Percentiles rank a stretch among this genome's conserved stretches.
Evolutionary conservation across 208 protist species (phyloP).

Genomic region (Trypanosoma avium): DNA sequence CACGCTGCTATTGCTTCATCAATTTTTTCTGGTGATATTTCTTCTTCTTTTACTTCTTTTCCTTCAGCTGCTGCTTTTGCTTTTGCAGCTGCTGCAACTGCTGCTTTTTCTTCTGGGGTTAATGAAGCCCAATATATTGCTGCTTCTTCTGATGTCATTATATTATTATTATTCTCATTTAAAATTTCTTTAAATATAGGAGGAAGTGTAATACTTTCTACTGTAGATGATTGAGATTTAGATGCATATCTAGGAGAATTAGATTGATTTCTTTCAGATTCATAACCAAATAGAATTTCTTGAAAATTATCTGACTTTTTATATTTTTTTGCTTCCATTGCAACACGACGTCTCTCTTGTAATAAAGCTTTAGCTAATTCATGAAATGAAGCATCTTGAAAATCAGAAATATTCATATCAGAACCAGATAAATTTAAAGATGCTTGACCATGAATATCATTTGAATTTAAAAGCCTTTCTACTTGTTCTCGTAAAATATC

Average conservation of each 20-base stretch:
- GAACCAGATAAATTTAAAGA: neutral
- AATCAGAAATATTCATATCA: neutral
- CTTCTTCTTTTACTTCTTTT: too few species aligned
- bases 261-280: too few species aligned
- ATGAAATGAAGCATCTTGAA: neutral
- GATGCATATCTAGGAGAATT: too few species aligned
- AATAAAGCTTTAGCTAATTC: conserved; percentile 7
- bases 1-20: too few species aligned
- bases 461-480: neutral
- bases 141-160: neutral
- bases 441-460: neutral
- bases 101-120: neutral
- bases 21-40: too few species aligned
- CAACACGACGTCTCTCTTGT: neutral
- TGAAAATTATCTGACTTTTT: too few species aligned
- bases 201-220: too few species aligned
- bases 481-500: conserved; percentile 8
- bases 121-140: neutral
- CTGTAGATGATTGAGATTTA: too few species aligned
- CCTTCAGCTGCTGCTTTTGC: neutral
- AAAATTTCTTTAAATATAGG: too few species aligned
- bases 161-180: too few species aligned
- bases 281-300: too few species aligned
- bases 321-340: neutral
- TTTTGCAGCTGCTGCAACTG: neutral